These are phyloP conservation scores for Didymella lethalis DNA, from an alignment of 2,329 filamentous ascomycete genomes.

Conservation along the genomic window DNA sequence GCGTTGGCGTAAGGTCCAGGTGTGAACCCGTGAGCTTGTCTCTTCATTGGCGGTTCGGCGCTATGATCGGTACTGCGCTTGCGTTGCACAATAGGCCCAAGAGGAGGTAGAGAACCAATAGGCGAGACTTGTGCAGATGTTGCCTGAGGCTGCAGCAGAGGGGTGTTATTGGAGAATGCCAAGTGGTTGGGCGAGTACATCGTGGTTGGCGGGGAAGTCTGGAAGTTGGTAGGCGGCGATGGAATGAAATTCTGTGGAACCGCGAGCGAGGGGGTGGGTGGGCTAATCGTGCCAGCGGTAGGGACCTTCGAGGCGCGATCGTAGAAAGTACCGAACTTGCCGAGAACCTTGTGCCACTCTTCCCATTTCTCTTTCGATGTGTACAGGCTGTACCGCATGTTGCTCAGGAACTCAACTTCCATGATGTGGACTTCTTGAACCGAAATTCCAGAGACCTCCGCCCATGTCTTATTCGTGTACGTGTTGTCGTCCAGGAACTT, in stretches of 20 bases:
- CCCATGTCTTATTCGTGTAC: constrained; percentile 99
- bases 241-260: constrained; percentile 56
- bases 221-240: constrained; percentile 60
- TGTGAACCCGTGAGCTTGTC: constrained; percentile 51
- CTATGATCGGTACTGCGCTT: constrained; percentile 67
- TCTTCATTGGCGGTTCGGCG: constrained; percentile 66
- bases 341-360: constrained; percentile 82
- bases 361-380: constrained; percentile 88
- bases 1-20: constrained; percentile 49
- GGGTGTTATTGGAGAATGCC: constrained; percentile 52
- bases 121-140: constrained; percentile 56
- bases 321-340: constrained; percentile 84
- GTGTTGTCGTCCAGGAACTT: constrained; percentile 99
- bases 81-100: constrained; percentile 52
- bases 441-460: constrained; percentile 92
- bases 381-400: constrained; percentile 93
- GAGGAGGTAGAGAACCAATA: constrained; percentile 53
- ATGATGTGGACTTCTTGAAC: constrained; percentile 97
- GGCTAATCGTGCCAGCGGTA: constrained; percentile 50
- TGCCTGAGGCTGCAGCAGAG: constrained; percentile 50
- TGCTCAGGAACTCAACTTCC: constrained; percentile 99
- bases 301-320: constrained; percentile 68
- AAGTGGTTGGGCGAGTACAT: constrained; percentile 54
- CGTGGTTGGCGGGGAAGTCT: constrained; percentile 59
- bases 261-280: constrained; percentile 48